Conservation (phyloP, 148 eudicot species). For the Heliamphora exappendiculata region DNA sequence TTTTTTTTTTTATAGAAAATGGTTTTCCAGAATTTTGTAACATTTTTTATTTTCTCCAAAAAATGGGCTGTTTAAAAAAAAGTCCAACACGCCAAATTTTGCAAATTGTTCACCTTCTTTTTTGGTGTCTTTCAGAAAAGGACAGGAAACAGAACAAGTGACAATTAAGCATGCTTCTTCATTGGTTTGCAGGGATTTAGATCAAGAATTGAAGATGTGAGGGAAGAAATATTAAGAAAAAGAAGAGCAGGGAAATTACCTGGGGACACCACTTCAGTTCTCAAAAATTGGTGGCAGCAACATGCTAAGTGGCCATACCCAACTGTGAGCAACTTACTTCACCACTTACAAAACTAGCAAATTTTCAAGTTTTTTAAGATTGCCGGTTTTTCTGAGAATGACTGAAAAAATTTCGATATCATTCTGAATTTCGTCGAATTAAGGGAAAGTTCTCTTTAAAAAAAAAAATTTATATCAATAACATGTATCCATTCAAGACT, state of each 20-base stretch:
- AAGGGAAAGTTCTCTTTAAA: no score
- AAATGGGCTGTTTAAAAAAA: no score
- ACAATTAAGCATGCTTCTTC: not conserved
- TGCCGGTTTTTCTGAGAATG: not conserved
- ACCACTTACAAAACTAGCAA: not conserved
- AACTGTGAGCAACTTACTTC: conserved; percentile 45
- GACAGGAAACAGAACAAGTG: no score
- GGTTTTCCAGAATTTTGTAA: no score
- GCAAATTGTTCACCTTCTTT: not conserved
- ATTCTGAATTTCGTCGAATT: not conserved
- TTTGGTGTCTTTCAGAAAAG: no score
- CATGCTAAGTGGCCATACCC: conserved; percentile 99
- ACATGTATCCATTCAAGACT: no score
- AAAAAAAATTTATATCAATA: no score
- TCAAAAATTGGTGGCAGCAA: conserved; percentile 94
- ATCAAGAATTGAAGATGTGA: conserved; percentile 91
- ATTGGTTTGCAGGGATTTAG: conserved; percentile 66
- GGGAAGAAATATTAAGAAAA: conserved; percentile 91
- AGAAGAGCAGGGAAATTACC: conserved; percentile 96
- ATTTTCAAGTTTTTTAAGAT: not conserved
- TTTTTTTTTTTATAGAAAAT: no score
- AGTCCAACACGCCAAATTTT: not conserved
- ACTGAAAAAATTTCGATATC: not conserved
- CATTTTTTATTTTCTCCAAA: no score
- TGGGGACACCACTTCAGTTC: conserved; percentile 94